Percentiles rank a stretch among this genome's conserved stretches.
Conservation (phyloP, 2,329 filamentous ascomycete genomes). For the Westerdykella sp. region DNA sequence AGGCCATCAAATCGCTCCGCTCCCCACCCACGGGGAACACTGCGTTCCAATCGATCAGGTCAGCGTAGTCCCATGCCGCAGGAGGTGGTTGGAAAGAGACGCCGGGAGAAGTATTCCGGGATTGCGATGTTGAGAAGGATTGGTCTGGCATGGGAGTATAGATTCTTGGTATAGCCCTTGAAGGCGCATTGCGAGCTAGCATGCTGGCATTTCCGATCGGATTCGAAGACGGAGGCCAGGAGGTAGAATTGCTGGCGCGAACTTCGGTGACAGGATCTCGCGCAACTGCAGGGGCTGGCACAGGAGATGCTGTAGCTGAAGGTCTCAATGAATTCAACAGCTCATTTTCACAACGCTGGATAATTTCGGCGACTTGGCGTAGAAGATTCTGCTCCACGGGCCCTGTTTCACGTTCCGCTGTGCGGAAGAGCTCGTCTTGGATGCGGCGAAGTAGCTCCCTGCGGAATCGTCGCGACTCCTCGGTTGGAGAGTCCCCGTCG, state of each 20-base stretch:
- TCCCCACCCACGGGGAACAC: slow-evolving; percentile 12
- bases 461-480: slow-evolving; percentile 25
- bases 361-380: slow-evolving; percentile 21
- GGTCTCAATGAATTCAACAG: slow-evolving; percentile 10
- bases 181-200: no score
- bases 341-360: slow-evolving; percentile 22
- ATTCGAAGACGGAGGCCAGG: no score
- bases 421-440: slow-evolving; percentile 23
- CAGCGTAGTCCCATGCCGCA: background rate
- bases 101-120: background rate
- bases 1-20: slow-evolving; percentile 1
- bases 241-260: no score
- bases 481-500: slow-evolving; percentile 20
- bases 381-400: slow-evolving; percentile 23
- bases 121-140: no score
- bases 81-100: background rate
- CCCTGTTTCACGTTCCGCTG: slow-evolving; percentile 15
- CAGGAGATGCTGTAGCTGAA: background rate
- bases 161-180: no score
- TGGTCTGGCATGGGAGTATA: no score
- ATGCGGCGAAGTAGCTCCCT: slow-evolving; percentile 32
- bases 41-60: slow-evolving; percentile 19
- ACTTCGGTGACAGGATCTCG: background rate
- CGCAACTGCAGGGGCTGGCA: background rate
- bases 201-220: no score